Base-by-base conservation (phyloP, 2,329 filamentous ascomycete genomes). In the Ophiostoma piceae region DNA sequence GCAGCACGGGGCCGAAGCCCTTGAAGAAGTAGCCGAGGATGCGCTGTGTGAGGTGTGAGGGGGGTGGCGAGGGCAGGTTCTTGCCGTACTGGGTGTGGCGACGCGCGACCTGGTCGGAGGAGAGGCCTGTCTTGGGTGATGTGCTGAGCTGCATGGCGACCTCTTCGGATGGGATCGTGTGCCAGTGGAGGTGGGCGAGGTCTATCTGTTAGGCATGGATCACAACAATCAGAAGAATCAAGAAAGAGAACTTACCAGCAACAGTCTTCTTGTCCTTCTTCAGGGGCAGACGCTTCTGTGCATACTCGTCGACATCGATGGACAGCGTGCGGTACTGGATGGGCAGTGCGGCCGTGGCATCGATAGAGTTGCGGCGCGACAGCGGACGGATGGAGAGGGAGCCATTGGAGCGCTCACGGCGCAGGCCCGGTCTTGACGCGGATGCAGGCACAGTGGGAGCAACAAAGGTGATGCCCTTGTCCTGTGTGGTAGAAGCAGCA, bases 11-110 rank as follows among this genome's bases (percentile, higher is more conserved):
- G 2, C 91, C 90, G 74, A 94, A 94, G 1, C 91, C 91, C 73
- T 88, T 89, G 79, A 92, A 92, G 74, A 93, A 88, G 78, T 94
- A 94, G 22, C 85, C 85, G 43, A 89, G 79, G 5, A 88, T 83
- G 71, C 86, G 86, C 62, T 81, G 81, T 64, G 87, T 77, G 72
- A 84, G 83, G 71, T 84, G 85, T 4, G 87, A 89, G 16, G 88
- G 86, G 1, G 90, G 87, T 2, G 87, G 84, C 3, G 89, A 87
- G 4, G 88, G 88, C 8, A 84, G 83, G 75, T 94, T 94, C 71
- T 79, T 85, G 47, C 90, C 90, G 78, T 90, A 85, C 75, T 90
- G 82, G 62, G 80, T 80, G 7, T 85, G 76, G 51, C 86, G 84
- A 32, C 84, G 81, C 54, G 82, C 79, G 67, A 84, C 83, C 75